Percentiles rank a stretch among this genome's conserved stretches.
Evolutionary conservation across 148 eudicot species (phyloP).

Genomic region (Camellia granthamiana): DNA sequence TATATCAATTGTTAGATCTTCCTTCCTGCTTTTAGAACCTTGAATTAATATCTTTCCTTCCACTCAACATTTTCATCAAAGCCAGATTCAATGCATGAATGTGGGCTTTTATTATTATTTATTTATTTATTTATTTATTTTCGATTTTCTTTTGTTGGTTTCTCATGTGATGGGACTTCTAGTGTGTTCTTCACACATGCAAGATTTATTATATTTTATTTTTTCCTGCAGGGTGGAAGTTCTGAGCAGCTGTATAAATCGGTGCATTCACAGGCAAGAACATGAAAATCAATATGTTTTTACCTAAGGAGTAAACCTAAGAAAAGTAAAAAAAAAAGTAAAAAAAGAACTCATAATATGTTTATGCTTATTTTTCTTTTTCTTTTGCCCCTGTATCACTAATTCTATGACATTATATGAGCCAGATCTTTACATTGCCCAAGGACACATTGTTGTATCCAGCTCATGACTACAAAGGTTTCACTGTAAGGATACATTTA

Average conservation of each 20-base stretch:
- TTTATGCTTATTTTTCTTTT: neutral
- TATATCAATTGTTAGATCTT: neutral
- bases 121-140: no score
- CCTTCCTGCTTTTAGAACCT: slow-evolving; percentile 2
- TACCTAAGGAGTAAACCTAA: no score
- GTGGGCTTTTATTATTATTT: neutral
- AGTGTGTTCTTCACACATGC: neutral
- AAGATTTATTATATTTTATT: neutral
- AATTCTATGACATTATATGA: slow-evolving; percentile 18
- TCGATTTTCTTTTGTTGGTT: neutral
- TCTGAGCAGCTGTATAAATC: slow-evolving; percentile 78
- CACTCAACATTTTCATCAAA: neutral
- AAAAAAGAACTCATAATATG: neutral
- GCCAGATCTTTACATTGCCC: slow-evolving; percentile 89
- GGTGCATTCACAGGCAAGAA: slow-evolving; percentile 87
- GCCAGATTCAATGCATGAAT: neutral
- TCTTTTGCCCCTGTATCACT: neutral
- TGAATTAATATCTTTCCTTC: neutral
- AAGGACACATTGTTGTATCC: slow-evolving; percentile 84
- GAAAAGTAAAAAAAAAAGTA: no score
- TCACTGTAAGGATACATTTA: slow-evolving; percentile 52
- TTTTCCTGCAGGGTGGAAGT: slow-evolving; percentile 71
- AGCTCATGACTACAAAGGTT: slow-evolving; percentile 97
- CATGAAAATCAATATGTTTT: slow-evolving; percentile 10
- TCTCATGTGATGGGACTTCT: neutral